Percentiles rank a stretch among this genome's conserved stretches.
Conservation (phyloP, 305 asterid genomes). For the Fraxinus baroniana region DNA sequence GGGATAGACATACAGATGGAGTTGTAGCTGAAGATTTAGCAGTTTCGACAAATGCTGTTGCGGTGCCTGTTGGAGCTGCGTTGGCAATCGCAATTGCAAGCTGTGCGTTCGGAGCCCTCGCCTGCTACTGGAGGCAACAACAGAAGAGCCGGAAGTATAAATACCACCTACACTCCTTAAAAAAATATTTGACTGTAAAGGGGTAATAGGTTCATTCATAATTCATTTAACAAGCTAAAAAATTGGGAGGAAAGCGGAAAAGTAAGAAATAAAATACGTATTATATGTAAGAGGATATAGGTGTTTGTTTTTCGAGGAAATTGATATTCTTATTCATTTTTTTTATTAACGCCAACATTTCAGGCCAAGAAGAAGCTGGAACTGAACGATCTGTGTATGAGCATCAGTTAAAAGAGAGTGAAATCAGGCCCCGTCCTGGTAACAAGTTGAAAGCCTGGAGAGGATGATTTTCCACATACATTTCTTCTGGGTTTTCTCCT, state of each 20-base stretch:
- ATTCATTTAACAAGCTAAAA: not conserved
- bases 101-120: slow-evolving; percentile 91
- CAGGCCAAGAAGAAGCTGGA: slow-evolving; percentile 85
- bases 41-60: slow-evolving; percentile 54
- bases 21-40: slow-evolving; percentile 42
- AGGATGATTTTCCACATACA: not conserved
- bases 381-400: slow-evolving; percentile 36
- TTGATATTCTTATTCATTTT: slow-evolving; percentile 39
- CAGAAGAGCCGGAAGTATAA: slow-evolving; percentile 91
- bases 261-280: not conserved
- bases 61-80: slow-evolving; percentile 88
- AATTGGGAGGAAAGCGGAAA: not conserved
- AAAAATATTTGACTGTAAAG: slow-evolving; percentile 56
- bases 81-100: slow-evolving; percentile 84
- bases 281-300: slow-evolving; percentile 13
- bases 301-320: slow-evolving; percentile 38
- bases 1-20: slow-evolving; percentile 19
- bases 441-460: slow-evolving; percentile 22
- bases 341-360: slow-evolving; percentile 38
- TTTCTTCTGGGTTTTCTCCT: slow-evolving; percentile 17
- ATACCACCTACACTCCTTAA: slow-evolving; percentile 64
- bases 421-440: slow-evolving; percentile 19
- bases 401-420: slow-evolving; percentile 26
- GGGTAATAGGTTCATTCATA: slow-evolving; percentile 17
- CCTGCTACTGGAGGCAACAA: slow-evolving; percentile 88